Evolutionary conservation across 1,139 yeast species (phyloP).

Genomic region (Debaryomycetaceae sp.): DNA sequence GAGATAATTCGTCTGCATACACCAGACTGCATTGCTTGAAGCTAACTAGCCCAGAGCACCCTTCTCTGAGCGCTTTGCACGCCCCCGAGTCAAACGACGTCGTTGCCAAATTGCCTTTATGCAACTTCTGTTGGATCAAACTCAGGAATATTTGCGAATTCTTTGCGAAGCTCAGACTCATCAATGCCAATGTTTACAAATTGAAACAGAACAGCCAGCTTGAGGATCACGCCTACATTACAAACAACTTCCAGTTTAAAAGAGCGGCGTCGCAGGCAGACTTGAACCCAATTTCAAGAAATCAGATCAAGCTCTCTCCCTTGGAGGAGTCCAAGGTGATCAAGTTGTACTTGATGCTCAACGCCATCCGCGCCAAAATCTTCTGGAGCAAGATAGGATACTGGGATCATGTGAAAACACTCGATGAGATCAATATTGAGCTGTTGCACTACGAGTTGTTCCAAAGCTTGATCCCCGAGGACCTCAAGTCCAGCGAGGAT

Average conservation of each 20-base stretch:
- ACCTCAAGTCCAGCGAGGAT: background rate
- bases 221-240: slow-evolving; percentile 18
- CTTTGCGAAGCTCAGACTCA: slow-evolving; percentile 66
- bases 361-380: slow-evolving; percentile 42
- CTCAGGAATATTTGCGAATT: slow-evolving; percentile 78
- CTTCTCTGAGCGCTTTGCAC: slow-evolving; percentile 5
- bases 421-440: slow-evolving; percentile 27
- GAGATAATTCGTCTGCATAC: slow-evolving; percentile 68
- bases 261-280: slow-evolving; percentile 5
- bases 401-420: slow-evolving; percentile 45
- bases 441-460: slow-evolving; percentile 24
- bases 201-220: slow-evolving; percentile 19
- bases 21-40: slow-evolving; percentile 73
- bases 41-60: slow-evolving; percentile 24
- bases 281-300: slow-evolving; percentile 5
- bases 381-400: slow-evolving; percentile 85
- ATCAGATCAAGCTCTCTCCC: slow-evolving; percentile 14
- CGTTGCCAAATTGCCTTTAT: slow-evolving; percentile 60
- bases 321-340: slow-evolving; percentile 23
- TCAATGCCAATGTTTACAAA: slow-evolving; percentile 50
- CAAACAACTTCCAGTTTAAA: slow-evolving; percentile 21
- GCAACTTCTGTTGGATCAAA: slow-evolving; percentile 77
- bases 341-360: slow-evolving; percentile 23
- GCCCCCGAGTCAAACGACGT: slow-evolving; percentile 15
- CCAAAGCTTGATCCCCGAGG: slow-evolving; percentile 2